A percentile compares a stretch with the other conserved stretches of the same genome.
These are phyloP conservation scores for Chrysanthemum seticuspe DNA, from an alignment of 129 eudicot genomes.

Conservation along the genomic window DNA sequence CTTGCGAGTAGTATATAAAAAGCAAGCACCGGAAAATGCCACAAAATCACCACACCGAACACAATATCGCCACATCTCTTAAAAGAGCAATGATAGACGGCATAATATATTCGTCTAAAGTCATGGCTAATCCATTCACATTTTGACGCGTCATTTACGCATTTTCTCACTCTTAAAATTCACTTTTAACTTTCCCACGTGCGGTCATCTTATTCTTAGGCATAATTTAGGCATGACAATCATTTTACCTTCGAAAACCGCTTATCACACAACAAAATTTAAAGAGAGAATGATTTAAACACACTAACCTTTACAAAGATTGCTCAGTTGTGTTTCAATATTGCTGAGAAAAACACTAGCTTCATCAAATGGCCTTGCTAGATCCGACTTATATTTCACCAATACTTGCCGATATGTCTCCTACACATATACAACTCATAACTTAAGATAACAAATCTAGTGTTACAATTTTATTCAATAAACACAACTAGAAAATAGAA, in stretches of 20 bases:
- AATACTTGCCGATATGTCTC: constrained; percentile 78
- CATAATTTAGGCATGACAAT: no score
- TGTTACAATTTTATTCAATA: not conserved
- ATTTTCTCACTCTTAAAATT: no score
- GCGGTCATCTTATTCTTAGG: no score
- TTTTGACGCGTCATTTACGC: no score
- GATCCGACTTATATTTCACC: constrained; percentile 85
- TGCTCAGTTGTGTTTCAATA: constrained; percentile 70
- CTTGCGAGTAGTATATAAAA: no score
- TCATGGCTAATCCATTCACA: no score
- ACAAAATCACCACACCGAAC: no score
- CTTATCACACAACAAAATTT: constrained; percentile 4
- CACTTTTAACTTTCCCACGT: no score
- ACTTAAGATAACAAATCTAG: not conserved
- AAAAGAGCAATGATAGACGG: no score
- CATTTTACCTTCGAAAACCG: not conserved
- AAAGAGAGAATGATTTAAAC: not conserved
- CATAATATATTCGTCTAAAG: no score
- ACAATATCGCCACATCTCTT: no score
- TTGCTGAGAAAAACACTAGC: constrained; percentile 79
- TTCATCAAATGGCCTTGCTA: constrained; percentile 92
- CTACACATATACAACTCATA: constrained; percentile 26
- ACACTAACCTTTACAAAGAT: constrained; percentile 69
- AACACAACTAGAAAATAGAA: not conserved
- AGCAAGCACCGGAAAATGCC: no score